A percentile compares a stretch with the other conserved stretches of the same genome.
These are phyloP conservation scores for Lojkania enalia DNA, from an alignment of 2,329 filamentous ascomycete genomes.

Conservation along the genomic window DNA sequence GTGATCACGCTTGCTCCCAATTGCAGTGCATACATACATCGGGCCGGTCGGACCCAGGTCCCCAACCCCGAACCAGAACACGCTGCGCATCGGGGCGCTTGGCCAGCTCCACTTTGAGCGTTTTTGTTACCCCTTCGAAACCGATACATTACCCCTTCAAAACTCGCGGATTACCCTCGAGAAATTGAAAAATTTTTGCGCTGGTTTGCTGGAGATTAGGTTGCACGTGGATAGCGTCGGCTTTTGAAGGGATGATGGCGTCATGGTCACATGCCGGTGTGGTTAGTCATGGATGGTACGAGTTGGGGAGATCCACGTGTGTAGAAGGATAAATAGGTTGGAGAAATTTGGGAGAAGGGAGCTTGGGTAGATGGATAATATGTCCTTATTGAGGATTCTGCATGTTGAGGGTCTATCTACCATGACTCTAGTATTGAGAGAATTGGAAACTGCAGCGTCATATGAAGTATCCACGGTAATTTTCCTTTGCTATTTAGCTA, in stretches of 20 bases:
- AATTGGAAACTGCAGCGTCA: too few species aligned
- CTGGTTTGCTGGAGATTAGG: background rate
- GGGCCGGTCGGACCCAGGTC: too few species aligned
- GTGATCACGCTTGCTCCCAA: too few species aligned
- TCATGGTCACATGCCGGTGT: background rate
- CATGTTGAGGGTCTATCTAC: too few species aligned
- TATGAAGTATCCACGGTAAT: too few species aligned
- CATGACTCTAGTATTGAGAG: too few species aligned
- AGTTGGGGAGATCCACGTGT: background rate
- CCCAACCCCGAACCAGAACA: too few species aligned
- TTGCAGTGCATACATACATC: too few species aligned
- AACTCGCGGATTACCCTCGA: too few species aligned
- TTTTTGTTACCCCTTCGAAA: constrained; percentile 38
- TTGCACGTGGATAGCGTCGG: constrained; percentile 24
- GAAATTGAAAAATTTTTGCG: constrained; percentile 39
- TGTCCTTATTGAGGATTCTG: background rate
- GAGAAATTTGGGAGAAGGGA: background rate
- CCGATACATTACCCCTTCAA: constrained; percentile 41
- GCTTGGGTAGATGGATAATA: background rate
- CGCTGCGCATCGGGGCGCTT: background rate
- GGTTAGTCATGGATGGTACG: background rate
- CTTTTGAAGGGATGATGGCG: constrained; percentile 13
- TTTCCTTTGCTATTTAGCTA: too few species aligned
- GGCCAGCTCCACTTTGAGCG: constrained; percentile 6
- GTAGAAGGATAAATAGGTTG: background rate